phyloP scores from a whole-genome alignment of 805 yeast species.

The Lachancea meyersii region DNA sequence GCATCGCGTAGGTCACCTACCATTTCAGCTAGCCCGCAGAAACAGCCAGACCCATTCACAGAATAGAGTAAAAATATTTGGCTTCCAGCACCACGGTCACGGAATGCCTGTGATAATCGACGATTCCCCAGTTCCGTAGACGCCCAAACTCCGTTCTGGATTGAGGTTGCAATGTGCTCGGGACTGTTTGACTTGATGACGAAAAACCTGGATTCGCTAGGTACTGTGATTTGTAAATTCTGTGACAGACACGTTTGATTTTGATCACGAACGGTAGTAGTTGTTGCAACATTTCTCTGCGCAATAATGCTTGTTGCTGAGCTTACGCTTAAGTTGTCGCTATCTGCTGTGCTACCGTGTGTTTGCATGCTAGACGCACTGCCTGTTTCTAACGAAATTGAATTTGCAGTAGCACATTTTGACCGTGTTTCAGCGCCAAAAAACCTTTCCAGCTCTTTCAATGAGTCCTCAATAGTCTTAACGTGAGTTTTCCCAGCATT shows the following conservation, averaged over 20 bases:
- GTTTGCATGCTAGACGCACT: background rate
- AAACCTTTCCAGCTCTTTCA: constrained; percentile 16
- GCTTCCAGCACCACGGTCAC: constrained; percentile 15
- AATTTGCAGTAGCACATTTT: background rate
- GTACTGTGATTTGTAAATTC: constrained; percentile 15
- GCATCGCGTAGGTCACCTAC: constrained; percentile 25
- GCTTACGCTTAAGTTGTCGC: background rate
- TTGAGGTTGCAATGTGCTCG: constrained; percentile 45
- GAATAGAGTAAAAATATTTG: constrained; percentile 48
- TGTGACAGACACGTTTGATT: background rate
- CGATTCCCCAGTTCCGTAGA: constrained; percentile 53
- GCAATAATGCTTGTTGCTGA: background rate
- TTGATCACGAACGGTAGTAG: background rate
- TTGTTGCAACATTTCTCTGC: background rate
- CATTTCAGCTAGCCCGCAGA: constrained; percentile 58
- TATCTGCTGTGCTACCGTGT: background rate
- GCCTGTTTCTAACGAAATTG: background rate
- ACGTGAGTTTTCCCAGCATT: background rate
- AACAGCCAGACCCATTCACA: constrained; percentile 51
- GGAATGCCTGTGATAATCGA: constrained; percentile 42
- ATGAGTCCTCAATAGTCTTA: constrained; percentile 18
- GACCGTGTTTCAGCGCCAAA: background rate
- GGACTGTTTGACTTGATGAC: constrained; percentile 51
- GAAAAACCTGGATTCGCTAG: constrained; percentile 36
- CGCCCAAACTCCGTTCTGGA: constrained; percentile 48